A percentile compares a stretch with the other conserved stretches of the same genome.
Evolutionary conservation across 2,329 filamentous ascomycete species (phyloP).

Genomic region (Sordariomycetes sp.): DNA sequence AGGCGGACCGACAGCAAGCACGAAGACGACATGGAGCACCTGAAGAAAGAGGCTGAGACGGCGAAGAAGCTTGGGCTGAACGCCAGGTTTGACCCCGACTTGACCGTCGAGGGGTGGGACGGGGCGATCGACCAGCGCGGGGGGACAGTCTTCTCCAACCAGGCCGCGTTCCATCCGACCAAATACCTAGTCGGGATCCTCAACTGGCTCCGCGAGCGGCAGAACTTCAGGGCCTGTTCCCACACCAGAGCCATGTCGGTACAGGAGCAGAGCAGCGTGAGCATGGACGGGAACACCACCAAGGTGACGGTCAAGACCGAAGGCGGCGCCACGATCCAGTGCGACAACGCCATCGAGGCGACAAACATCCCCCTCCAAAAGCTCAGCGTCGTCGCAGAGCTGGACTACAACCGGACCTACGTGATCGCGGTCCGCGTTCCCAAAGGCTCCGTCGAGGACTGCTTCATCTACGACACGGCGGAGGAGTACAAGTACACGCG

Average conservation of each 20-base stretch:
- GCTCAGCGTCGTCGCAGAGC: conserved; percentile 37
- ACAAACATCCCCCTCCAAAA: conserved; percentile 46
- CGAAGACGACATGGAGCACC: conserved; percentile 17
- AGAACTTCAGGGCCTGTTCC: conserved; percentile 42
- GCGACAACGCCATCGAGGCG: conserved; percentile 38
- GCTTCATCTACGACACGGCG: conserved; percentile 42
- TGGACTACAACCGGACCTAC: conserved; percentile 44
- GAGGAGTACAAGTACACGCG: conserved; percentile 46
- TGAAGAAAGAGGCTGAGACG: conserved; percentile 32
- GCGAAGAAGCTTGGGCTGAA: conserved; percentile 31
- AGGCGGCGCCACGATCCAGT: conserved; percentile 32
- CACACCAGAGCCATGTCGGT: conserved; percentile 35
- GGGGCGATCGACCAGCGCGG: conserved; percentile 38
- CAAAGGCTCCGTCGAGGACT: conserved; percentile 39
- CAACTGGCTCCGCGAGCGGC: conserved; percentile 36
- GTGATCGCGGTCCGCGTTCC: conserved; percentile 44
- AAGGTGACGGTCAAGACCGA: conserved; percentile 33
- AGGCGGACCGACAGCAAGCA: conserved; percentile 26
- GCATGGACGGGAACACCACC: not conserved
- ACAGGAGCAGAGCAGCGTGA: conserved; percentile 35
- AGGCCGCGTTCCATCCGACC: conserved; percentile 47
- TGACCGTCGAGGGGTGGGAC: conserved; percentile 40
- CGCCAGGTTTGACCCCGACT: conserved; percentile 20
- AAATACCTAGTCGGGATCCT: conserved; percentile 42
- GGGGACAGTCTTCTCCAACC: conserved; percentile 31